These are phyloP conservation scores for Canna indica DNA, from an alignment of 176 grass and related monocot genomes.

Conservation along the genomic window DNA sequence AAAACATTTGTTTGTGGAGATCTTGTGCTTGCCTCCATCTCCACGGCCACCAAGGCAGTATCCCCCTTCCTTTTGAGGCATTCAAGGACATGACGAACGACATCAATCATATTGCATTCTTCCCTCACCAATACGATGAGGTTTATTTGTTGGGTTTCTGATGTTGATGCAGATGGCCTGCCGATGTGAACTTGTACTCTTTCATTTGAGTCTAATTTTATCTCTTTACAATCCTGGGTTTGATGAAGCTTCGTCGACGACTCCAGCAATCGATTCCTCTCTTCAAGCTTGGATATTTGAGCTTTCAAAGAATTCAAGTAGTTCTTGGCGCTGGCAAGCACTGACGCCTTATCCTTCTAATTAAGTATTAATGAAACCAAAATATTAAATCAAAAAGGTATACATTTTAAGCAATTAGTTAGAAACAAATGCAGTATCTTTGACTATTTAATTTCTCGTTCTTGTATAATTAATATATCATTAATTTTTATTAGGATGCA, in stretches of 20 bases:
- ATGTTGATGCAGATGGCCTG: neutral
- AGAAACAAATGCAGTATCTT: too few relatives aligned
- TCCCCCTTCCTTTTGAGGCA: conserved; percentile 6
- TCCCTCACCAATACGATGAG: conserved; percentile 10
- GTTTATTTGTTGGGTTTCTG: conserved; percentile 1
- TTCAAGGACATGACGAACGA: conserved; percentile 3
- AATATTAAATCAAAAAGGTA: neutral
- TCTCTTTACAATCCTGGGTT: neutral
- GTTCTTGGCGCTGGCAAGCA: conserved; percentile 27
- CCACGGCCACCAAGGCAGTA: neutral
- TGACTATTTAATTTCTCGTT: too few relatives aligned
- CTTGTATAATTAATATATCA: too few relatives aligned
- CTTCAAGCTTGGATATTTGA: conserved; percentile 25
- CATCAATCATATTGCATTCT: conserved; percentile 13
- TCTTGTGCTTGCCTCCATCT: neutral
- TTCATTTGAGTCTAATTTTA: neutral
- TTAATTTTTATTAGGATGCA: too few relatives aligned
- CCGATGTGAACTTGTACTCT: neutral
- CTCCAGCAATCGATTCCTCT: conserved; percentile 22
- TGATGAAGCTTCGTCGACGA: neutral
- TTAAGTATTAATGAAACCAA: neutral
- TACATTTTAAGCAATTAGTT: neutral
- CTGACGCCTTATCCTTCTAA: conserved; percentile 36
- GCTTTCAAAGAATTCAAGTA: conserved; percentile 21
- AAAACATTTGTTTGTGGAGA: neutral